These are phyloP conservation scores for Diplodia corticola DNA, from an alignment of 2,329 filamentous ascomycete genomes.

Conservation along the genomic window DNA sequence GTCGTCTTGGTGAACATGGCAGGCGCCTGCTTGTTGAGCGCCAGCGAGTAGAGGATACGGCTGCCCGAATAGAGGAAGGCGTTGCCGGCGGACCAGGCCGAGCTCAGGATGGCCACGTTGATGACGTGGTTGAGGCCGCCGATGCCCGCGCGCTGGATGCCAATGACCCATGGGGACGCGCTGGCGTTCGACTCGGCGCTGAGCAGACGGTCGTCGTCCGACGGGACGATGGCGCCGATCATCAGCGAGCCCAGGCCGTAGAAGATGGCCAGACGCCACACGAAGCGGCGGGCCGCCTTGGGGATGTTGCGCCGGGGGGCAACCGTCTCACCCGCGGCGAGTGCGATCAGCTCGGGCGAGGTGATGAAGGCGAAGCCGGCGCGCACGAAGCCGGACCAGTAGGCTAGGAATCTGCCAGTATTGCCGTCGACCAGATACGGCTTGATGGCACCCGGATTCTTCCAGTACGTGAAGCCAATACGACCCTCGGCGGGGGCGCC, in stretches of 20 bases:
- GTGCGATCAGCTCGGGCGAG: conserved; percentile 58
- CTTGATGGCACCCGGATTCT: conserved; percentile 52
- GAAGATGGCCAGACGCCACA: conserved; percentile 68
- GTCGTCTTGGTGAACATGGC: conserved; percentile 44
- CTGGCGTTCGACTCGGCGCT: conserved; percentile 49
- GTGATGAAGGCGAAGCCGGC: conserved; percentile 54
- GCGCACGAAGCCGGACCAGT: conserved; percentile 58
- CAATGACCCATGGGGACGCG: conserved; percentile 59
- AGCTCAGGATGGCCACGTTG: conserved; percentile 32
- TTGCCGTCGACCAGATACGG: conserved; percentile 58
- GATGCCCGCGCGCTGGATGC: conserved; percentile 49
- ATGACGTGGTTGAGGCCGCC: conserved; percentile 34
- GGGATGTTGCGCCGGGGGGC: conserved; percentile 63
- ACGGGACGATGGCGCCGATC: conserved; percentile 59
- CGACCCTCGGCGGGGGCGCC: conserved; percentile 58
- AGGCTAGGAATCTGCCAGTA: conserved; percentile 52
- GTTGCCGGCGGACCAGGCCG: conserved; percentile 33
- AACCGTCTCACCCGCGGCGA: conserved; percentile 65
- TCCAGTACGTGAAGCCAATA: conserved; percentile 69
- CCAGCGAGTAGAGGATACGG: conserved; percentile 31
- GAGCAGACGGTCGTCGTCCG: conserved; percentile 48
- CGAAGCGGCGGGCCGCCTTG: conserved; percentile 74
- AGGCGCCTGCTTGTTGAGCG: conserved; percentile 30
- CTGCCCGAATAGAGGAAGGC: conserved; percentile 32
- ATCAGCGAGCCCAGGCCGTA: conserved; percentile 51